Evolutionary conservation across 179 eudicot species (phyloP), one percentile per base, ranked within the genome.

Genomic region (Gypsophila paniculata): DNA sequence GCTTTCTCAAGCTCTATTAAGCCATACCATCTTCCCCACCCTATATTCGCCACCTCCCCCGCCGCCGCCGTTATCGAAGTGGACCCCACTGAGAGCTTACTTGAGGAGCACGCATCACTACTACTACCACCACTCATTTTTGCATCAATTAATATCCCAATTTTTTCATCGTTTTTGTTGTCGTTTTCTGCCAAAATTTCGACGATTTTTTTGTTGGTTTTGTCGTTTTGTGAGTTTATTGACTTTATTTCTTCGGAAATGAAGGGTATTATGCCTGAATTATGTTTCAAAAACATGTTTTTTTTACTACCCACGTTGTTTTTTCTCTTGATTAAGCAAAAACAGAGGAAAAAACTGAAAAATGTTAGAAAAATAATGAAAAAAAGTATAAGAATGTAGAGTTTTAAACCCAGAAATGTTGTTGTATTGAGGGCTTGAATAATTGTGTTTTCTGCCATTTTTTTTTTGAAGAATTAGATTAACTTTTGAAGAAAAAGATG

Each of bases 11-110:
- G 90, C 88, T 93, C 98, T 57, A 67, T 85, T 77, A 89, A 74
- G 53, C 87, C 80, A 70, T 88, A 89, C 98, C 97, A 93, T 78
- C 86, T 64, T 0, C 98, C 98, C 98, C 98, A 93, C 66, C 98
- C 97, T 22, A 84, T 87, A 32, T 83, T 84, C 23, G 78, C 57
- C 65, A 72, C 82, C 61, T 82, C 91, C 17, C 66, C 75, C 18
- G 51, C 61, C 64, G 11, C 54, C 18, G 26, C 61, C 64, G n/a
- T 19, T 13, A 11, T 48, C 23, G 71, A 51, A 0, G 78, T 76
- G 12, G 90, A 83, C 66, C 74, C 62, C 19, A 48, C 75, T 71
- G 86, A 80, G 67, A 61, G 68, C 62, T 79, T 85, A 74, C 89
- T 83, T 55, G 77, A 81, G 19, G 85, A 78, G 57, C 82, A 78